Evolutionary conservation across 2,329 filamentous ascomycete genomes (phyloP).

Genomic region (Geoglossum cookeanum): DNA sequence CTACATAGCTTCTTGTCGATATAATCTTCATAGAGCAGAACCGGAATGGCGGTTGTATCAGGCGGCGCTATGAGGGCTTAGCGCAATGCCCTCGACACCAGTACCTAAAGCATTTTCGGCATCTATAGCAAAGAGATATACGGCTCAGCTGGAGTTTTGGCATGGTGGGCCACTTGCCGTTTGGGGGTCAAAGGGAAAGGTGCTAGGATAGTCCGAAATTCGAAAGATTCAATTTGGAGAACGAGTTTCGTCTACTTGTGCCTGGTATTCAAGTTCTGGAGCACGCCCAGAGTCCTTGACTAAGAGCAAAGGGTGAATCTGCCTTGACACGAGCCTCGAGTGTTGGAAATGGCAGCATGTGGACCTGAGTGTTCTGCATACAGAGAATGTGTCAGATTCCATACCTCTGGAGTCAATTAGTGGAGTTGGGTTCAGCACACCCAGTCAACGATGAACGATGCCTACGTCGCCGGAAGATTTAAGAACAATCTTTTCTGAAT

Average conservation of each 20-base stretch:
- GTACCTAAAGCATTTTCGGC: conserved; percentile 54
- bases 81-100: conserved; percentile 21
- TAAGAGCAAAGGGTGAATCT: neutral
- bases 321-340: neutral
- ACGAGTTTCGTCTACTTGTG: neutral
- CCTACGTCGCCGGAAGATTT: neutral
- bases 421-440: neutral
- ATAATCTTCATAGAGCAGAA: conserved; percentile 48
- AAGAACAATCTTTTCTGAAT: neutral
- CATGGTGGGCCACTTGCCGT: conserved; percentile 7
- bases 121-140: conserved; percentile 36
- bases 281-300: neutral
- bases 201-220: neutral
- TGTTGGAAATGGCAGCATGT: neutral
- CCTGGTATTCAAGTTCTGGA: neutral
- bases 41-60: conserved; percentile 34
- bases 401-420: neutral
- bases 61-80: conserved; percentile 40
- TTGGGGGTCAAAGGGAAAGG: conserved; percentile 19
- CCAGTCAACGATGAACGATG: neutral
- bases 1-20: conserved; percentile 49
- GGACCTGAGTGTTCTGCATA: neutral
- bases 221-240: neutral
- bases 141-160: conserved; percentile 19
- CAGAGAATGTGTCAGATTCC: neutral